Evolutionary conservation across 805 yeast genomes (phyloP), one percentile per base, ranked within the genome.

Genomic region (Lachancea quebecensis): DNA sequence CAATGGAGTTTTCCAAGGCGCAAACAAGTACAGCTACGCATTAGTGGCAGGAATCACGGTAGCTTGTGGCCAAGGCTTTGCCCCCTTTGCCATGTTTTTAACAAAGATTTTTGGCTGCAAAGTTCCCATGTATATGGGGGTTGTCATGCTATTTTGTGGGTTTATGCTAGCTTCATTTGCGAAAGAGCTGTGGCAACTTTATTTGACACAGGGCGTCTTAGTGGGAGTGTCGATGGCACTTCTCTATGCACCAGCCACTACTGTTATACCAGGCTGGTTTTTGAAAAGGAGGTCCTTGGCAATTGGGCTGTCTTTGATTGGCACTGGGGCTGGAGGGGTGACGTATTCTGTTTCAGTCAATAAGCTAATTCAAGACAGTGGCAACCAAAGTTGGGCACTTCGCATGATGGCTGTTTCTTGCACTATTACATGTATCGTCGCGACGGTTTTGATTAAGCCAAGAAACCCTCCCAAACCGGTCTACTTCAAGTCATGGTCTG

Each of bases 211-310:
- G 62, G 90, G 91, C 27, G 67, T 82, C 2, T 48, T 84, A 36
- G 74, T 73, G 43, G 84, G 88, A 29, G 56, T 75, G 29, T 59
- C 69, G 0, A 68, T 69, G 31, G 78, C 86, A 0, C 58, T 78
- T 12, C 67, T 79, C 31, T 74, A 78, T 42, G 70, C 79, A 2
- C 83, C 91, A 1, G 79, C 77, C 4, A 65, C 79, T 16, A 71
- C 79, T 2, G 62, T 82, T 11, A 55, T 84, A 21, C 88, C 89
- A 0, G 85, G 79, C 44, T 84, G 85, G 83, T 85, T 85, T 58
- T 62, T 76, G 37, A 80, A 76, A 51, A 79, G 67, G 47, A 69
- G 90, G 52, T 81, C 81, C 2, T 59, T 73, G 10, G 77, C 80
- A 2, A 66, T 71, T 55, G 81, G 81, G 4, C 57, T 75, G 21